These are phyloP conservation scores for Mimosa pudica DNA, from an alignment of 306 rosid species.

Conservation along the genomic window DNA sequence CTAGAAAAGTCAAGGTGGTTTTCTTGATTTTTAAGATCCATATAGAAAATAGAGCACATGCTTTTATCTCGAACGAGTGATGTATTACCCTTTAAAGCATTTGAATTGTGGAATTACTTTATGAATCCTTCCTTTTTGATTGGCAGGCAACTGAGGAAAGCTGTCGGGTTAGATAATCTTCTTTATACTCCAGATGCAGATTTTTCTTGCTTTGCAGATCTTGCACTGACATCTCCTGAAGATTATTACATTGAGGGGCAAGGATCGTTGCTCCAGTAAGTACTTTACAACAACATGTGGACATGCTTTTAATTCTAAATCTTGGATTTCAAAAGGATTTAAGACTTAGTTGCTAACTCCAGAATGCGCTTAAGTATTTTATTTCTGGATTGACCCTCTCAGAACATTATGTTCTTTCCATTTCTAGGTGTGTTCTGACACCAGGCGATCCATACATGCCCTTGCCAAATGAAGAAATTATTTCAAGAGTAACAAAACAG, in stretches of 20 bases:
- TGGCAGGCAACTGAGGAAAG: conserved; percentile 74
- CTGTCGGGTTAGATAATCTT: conserved; percentile 90
- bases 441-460: conserved; percentile 99
- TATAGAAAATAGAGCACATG: conserved; percentile 15
- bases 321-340: background rate
- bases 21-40: conserved; percentile 24
- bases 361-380: background rate
- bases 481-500: conserved; percentile 88
- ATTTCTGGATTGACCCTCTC: conserved; percentile 32
- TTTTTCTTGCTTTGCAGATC: conserved; percentile 97
- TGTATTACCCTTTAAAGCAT: conserved; percentile 18
- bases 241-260: conserved; percentile 95
- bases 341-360: background rate
- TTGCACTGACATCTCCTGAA: conserved; percentile 92
- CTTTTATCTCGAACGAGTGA: conserved; percentile 9
- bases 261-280: conserved; percentile 98
- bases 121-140: conserved; percentile 43
- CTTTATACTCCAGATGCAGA: conserved; percentile 99
- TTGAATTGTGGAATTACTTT: conserved; percentile 29
- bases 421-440: conserved; percentile 87
- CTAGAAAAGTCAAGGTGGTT: conserved; percentile 87
- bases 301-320: background rate
- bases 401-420: conserved; percentile 26
- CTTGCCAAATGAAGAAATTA: conserved; percentile 81
- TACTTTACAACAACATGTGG: background rate